Percentiles rank a stretch among this genome's conserved stretches.
Conservation (phyloP, 1,284 basidiomycete species). For the Kalmanozyma brasiliensis region DNA sequence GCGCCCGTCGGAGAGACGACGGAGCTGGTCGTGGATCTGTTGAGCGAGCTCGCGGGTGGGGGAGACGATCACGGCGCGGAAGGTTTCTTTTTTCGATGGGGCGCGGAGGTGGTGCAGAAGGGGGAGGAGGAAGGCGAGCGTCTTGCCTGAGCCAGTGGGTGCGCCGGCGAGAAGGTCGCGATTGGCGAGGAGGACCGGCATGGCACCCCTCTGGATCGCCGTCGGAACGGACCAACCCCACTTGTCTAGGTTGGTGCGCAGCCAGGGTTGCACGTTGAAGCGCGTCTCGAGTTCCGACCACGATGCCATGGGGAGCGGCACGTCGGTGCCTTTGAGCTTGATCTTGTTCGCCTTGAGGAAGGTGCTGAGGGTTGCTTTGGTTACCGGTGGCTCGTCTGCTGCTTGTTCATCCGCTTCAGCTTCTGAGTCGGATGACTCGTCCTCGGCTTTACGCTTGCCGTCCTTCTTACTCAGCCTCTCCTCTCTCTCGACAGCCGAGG, state of each 20-base stretch:
- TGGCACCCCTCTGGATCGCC: conserved; percentile 67
- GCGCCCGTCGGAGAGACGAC: conserved; percentile 38
- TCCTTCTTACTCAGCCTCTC: conserved; percentile 17
- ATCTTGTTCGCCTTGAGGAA: conserved; percentile 64
- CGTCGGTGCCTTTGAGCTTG: conserved; percentile 68
- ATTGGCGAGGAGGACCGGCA: conserved; percentile 66
- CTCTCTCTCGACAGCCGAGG: conserved; percentile 49
- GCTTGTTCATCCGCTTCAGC: conserved; percentile 5
- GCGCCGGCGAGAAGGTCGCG: conserved; percentile 63
- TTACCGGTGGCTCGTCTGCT: conserved; percentile 28
- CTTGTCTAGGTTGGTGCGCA: conserved; percentile 47
- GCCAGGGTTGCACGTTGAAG: conserved; percentile 50
- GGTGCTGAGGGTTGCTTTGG: conserved; percentile 51
- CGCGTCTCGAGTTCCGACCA: conserved; percentile 61
- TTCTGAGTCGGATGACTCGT: conserved; percentile 11
- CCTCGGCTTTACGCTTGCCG: conserved; percentile 21
- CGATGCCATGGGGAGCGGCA: conserved; percentile 67
- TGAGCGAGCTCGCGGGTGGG: conserved; percentile 65
- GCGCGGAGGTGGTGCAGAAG: conserved; percentile 56
- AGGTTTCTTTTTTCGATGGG: conserved; percentile 43
- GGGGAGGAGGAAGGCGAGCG: conserved; percentile 63
- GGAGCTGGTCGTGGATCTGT: conserved; percentile 64
- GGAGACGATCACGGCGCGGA: conserved; percentile 62
- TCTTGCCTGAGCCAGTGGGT: conserved; percentile 66
- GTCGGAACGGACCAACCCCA: conserved; percentile 65